These are phyloP conservation scores for Colletotrichum horii DNA, from an alignment of 2,329 filamentous ascomycete species.

Conservation along the genomic window DNA sequence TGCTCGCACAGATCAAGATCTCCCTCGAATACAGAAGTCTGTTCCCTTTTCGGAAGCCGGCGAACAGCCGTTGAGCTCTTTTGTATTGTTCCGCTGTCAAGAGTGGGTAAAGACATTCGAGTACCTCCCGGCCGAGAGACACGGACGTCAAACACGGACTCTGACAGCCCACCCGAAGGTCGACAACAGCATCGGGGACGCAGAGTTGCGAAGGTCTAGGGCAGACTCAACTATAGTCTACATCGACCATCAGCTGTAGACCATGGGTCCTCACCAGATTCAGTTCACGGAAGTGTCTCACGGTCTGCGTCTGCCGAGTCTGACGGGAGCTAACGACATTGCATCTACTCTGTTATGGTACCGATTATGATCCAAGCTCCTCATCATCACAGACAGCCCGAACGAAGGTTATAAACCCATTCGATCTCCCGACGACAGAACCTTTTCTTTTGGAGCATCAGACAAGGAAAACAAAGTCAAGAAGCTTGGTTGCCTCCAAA, in stretches of 20 bases:
- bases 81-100: neutral
- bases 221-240: neutral
- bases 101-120: neutral
- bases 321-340: neutral
- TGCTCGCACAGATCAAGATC: neutral
- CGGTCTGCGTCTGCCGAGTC: neutral
- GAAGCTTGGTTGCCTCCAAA: constrained; percentile 3
- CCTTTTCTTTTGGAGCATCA: neutral
- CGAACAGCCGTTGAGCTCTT: neutral
- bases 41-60: neutral
- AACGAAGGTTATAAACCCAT: constrained; percentile 18
- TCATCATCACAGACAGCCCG: neutral
- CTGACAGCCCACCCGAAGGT: neutral
- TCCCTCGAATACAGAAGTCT: neutral
- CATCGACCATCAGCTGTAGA: neutral
- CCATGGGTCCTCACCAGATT: neutral
- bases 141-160: neutral
- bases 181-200: constrained; percentile 8
- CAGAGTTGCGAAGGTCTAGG: neutral
- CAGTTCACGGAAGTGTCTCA: constrained; percentile 2
- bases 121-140: neutral
- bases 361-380: neutral
- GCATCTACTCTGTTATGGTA: neutral
- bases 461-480: constrained; percentile 16
- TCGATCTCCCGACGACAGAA: neutral